phyloP scores from a whole-genome alignment of 2,329 filamentous ascomycete genomes.

The Coleophoma eucalyptorum region DNA sequence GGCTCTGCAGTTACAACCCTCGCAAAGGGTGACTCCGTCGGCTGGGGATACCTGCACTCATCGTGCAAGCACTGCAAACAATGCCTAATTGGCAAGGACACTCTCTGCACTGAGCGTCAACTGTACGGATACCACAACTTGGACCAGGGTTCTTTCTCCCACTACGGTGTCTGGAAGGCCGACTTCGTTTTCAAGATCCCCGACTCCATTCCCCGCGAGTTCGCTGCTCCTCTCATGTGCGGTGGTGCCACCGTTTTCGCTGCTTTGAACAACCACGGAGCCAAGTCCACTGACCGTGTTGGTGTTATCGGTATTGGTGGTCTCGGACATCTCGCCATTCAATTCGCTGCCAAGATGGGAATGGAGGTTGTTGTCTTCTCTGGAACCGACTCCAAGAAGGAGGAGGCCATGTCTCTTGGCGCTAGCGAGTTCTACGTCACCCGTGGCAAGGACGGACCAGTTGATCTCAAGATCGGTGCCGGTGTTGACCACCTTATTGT shows the following conservation, averaged over 20 bases:
- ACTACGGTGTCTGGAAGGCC: conserved; percentile 34
- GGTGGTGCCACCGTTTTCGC: conserved; percentile 39
- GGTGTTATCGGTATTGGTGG: conserved; percentile 54
- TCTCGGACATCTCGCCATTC: conserved; percentile 59
- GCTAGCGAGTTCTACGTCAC: conserved; percentile 58
- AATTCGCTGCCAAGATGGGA: conserved; percentile 61
- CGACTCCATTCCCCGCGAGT: conserved; percentile 29
- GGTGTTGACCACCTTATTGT: conserved; percentile 26
- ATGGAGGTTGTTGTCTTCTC: conserved; percentile 57
- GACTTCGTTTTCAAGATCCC: conserved; percentile 36
- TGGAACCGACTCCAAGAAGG: conserved; percentile 56
- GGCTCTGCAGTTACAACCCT: conserved; percentile 36
- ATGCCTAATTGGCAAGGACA: conserved; percentile 39
- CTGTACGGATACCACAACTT: conserved; percentile 38
- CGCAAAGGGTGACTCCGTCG: conserved; percentile 40
- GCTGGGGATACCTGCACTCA: conserved; percentile 40
- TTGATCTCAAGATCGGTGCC: conserved; percentile 27
- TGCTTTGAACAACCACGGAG: conserved; percentile 31
- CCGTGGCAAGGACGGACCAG: conserved; percentile 25
- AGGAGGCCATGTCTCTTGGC: conserved; percentile 55
- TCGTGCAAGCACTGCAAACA: conserved; percentile 39
- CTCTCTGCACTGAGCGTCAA: conserved; percentile 35
- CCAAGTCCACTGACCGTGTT: conserved; percentile 24
- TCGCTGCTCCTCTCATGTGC: conserved; percentile 42
- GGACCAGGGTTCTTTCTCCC: conserved; percentile 44